Evolutionary conservation across 352 stramenopile species (phyloP).

Genomic region (Globisporangium sylvaticum): DNA sequence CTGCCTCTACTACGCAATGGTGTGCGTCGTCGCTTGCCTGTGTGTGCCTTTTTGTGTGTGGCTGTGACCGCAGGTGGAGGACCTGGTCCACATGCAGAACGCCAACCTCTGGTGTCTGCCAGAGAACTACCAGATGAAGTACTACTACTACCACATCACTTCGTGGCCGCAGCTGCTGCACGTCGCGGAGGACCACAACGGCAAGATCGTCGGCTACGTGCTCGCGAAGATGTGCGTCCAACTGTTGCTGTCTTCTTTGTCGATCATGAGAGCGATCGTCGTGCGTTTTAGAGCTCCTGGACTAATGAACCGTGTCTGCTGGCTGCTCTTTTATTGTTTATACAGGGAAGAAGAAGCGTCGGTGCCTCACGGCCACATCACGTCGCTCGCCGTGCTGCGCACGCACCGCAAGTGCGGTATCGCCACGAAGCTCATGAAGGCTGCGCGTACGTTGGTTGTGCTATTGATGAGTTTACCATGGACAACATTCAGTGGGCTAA

Average conservation of each 20-base stretch:
- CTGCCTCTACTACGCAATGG: not conserved
- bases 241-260: not conserved
- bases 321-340: conserved; percentile 2
- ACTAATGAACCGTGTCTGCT: not conserved
- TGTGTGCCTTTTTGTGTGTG: not conserved
- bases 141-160: conserved; percentile 99
- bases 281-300: not conserved
- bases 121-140: conserved; percentile 99
- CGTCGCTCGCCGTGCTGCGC: conserved; percentile 95
- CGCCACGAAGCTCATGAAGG: conserved; percentile 98
- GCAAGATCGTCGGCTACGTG: conserved; percentile 99
- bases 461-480: not conserved
- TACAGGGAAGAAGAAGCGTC: conserved; percentile 76
- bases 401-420: conserved; percentile 97
- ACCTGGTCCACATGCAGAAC: conserved; percentile 98
- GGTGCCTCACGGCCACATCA: conserved; percentile 98
- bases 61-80: conserved; percentile 61
- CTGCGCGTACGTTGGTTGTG: conserved; percentile 65
- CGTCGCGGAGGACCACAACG: conserved; percentile 96
- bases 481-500: not conserved
- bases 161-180: conserved; percentile 99
- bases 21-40: not conserved
- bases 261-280: not conserved
- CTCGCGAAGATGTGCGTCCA: conserved; percentile 97
- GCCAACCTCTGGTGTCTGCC: conserved; percentile 99